Conservation (phyloP, 306 rosid genomes). For the Morella rubra region DNA sequence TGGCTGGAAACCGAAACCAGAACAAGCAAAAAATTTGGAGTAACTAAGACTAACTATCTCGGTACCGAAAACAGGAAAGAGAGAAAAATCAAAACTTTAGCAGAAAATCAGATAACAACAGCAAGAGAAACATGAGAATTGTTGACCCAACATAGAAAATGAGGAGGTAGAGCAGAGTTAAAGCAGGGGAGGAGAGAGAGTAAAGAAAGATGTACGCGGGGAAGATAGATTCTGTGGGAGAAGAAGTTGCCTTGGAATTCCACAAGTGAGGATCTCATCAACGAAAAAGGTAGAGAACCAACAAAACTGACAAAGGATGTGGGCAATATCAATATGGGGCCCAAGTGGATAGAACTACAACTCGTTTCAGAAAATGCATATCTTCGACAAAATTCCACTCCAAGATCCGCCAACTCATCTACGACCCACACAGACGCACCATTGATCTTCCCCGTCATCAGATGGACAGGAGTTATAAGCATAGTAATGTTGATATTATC, state of each 20-base stretch:
- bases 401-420: slow-evolving; percentile 9
- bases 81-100: background rate
- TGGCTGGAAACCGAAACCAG: slow-evolving; percentile 5
- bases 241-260: slow-evolving; percentile 36
- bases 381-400: background rate
- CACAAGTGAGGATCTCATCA: slow-evolving; percentile 27
- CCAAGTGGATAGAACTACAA: slow-evolving; percentile 28
- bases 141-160: background rate
- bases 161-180: slow-evolving; percentile 1
- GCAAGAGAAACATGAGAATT: background rate
- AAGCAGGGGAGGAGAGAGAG: slow-evolving; percentile 2
- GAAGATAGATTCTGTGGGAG: slow-evolving; percentile 34
- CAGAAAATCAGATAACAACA: slow-evolving; percentile 5
- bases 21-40: background rate
- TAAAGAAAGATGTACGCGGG: slow-evolving; percentile 18
- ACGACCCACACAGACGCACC: background rate
- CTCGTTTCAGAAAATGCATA: slow-evolving; percentile 9
- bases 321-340: slow-evolving; percentile 27
- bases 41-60: background rate
- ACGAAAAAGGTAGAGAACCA: slow-evolving; percentile 15
- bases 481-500: no score
- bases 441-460: background rate
- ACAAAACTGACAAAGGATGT: slow-evolving; percentile 10
- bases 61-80: background rate
- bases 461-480: background rate